Conservation (phyloP, 805 yeast species). For the Alloascoidea hylecoeti region DNA sequence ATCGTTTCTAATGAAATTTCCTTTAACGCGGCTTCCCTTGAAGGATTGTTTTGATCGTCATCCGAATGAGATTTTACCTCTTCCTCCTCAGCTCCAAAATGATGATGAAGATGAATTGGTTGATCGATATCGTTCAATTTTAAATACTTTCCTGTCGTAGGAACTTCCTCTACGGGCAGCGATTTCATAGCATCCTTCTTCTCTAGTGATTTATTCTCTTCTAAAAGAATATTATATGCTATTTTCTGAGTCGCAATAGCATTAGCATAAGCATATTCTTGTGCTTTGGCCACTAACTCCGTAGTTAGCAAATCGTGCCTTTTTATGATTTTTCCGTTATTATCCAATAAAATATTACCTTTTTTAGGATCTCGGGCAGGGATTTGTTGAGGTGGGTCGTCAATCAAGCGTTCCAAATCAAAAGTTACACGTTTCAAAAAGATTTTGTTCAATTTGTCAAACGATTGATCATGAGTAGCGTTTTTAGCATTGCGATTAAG, state of each 20-base stretch:
- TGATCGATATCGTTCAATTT: not conserved
- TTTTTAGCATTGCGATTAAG: too few species aligned
- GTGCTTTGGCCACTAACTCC: not conserved
- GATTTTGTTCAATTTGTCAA: too few species aligned
- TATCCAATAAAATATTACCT: slow-evolving; percentile 46
- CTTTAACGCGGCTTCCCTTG: not conserved
- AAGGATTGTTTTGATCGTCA: not conserved
- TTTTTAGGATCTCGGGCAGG: slow-evolving; percentile 74
- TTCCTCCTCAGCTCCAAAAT: not conserved
- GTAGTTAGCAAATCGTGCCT: not conserved
- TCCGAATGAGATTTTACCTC: not conserved
- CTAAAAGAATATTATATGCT: not conserved
- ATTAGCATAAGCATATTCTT: not conserved
- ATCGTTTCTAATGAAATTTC: slow-evolving; percentile 45
- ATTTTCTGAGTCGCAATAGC: not conserved
- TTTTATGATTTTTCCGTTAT: slow-evolving; percentile 13
- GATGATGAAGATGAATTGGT: not conserved
- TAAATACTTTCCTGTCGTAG: not conserved
- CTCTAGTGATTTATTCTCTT: not conserved
- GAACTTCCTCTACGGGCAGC: too few species aligned
- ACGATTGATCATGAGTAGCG: too few species aligned
- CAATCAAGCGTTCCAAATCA: slow-evolving; percentile 55
- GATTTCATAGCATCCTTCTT: not conserved
- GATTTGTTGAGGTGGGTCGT: slow-evolving; percentile 90
- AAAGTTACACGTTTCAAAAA: slow-evolving; percentile 53